These are phyloP conservation scores for Kluyveromyces dobzhanskii DNA, from an alignment of 805 yeast genomes.

Conservation along the genomic window DNA sequence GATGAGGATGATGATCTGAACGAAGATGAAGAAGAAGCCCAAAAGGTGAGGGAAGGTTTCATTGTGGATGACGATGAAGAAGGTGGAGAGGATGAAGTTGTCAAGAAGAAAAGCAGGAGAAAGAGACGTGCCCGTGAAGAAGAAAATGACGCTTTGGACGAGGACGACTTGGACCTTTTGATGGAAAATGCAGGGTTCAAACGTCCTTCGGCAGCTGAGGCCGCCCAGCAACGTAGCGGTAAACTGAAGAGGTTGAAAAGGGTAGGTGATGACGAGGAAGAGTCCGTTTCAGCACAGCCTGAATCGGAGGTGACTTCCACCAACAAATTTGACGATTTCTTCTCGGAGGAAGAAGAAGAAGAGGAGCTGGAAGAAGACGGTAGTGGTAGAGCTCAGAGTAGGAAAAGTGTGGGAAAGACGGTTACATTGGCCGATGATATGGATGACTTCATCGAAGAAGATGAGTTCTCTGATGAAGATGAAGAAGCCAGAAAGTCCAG, in stretches of 20 bases:
- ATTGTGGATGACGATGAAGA: constrained; percentile 88
- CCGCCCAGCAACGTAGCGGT: constrained; percentile 33
- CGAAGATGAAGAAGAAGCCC: constrained; percentile 85
- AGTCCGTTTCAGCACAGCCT: constrained; percentile 14
- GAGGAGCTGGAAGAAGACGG: constrained; percentile 17
- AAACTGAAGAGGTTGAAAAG: constrained; percentile 75
- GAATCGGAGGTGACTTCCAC: constrained; percentile 11
- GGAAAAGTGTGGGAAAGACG: constrained; percentile 16
- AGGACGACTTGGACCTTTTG: constrained; percentile 87
- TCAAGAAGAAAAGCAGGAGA: constrained; percentile 30
- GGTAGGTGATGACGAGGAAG: constrained; percentile 39
- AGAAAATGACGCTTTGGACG: constrained; percentile 68
- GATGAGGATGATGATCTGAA: constrained; percentile 83
- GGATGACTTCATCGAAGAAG: constrained; percentile 96
- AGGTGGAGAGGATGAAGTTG: constrained; percentile 39
- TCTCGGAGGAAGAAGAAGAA: constrained; percentile 35
- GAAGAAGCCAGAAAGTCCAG: constrained; percentile 40
- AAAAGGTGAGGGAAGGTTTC: constrained; percentile 80
- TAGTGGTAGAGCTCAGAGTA: constrained; percentile 7
- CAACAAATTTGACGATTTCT: constrained; percentile 33
- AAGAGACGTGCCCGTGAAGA: constrained; percentile 38
- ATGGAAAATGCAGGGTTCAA: constrained; percentile 85
- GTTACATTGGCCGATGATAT: constrained; percentile 57
- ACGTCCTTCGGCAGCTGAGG: constrained; percentile 31
- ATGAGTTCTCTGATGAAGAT: constrained; percentile 84